These are phyloP conservation scores for Ceratocystis lukuohia DNA, from an alignment of 2,329 filamentous ascomycete genomes.

Conservation along the genomic window DNA sequence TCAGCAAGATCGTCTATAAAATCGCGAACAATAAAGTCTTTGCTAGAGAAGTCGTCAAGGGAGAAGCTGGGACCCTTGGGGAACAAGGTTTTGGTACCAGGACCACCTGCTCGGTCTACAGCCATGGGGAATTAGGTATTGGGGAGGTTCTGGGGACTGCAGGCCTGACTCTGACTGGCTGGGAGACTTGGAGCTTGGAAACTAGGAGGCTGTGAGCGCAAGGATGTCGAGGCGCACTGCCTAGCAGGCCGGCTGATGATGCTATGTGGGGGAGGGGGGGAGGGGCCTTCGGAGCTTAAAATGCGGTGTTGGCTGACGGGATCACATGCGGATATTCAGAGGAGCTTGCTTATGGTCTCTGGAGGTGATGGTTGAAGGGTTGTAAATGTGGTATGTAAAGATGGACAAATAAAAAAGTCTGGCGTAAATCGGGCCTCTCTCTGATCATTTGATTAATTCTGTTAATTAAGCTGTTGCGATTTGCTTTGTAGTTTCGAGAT, in stretches of 20 bases:
- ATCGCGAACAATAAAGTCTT: slow-evolving; percentile 95
- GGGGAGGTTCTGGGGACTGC: background rate
- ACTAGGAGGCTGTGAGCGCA: background rate
- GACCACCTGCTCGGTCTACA: slow-evolving; percentile 27
- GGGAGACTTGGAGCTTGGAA: background rate
- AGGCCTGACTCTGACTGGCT: background rate
- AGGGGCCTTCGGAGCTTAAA: background rate
- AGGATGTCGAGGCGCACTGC: background rate
- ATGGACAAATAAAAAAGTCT: background rate
- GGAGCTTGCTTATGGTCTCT: background rate
- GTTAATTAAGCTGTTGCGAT: background rate
- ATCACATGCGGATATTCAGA: background rate
- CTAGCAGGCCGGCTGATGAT: background rate
- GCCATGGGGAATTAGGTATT: slow-evolving; percentile 1
- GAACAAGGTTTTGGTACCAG: slow-evolving; percentile 53
- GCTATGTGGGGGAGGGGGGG: background rate
- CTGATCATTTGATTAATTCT: background rate
- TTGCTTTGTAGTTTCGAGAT: background rate
- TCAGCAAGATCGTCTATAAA: slow-evolving; percentile 92
- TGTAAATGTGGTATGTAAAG: background rate
- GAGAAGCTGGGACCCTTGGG: slow-evolving; percentile 71
- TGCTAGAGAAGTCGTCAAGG: slow-evolving; percentile 73
- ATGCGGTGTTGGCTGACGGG: background rate
- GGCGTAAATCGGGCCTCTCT: background rate
- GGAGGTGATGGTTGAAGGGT: background rate